Evolutionary conservation across 1,139 yeast genomes (phyloP), one percentile per base, ranked within the genome.

Genomic region (Kurtzmaniella quercitrusa): DNA sequence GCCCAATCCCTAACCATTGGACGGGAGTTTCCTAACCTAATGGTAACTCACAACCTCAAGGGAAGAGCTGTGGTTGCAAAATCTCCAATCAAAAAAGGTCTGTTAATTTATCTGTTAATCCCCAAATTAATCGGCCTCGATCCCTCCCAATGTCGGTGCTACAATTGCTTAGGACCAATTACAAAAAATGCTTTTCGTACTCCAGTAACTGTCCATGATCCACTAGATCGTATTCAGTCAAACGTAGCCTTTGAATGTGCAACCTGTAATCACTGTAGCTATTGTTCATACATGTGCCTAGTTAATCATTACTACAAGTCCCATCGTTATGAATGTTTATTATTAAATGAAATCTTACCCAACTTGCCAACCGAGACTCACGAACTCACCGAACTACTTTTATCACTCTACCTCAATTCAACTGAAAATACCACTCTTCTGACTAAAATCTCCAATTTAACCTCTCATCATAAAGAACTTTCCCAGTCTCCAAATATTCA

Each of bases 271-370:
- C n/a, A 45, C 9, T 44, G 46, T 18, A 40, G 36, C 2, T 54
- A 54, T 41, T 54, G 58, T 31, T 40, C 42, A 21, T 40, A 43
- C 38, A 14, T 16, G 6, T 54, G 58, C 40, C 41, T 40, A 16
- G 18, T 31, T 14, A 25, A 40, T 12, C 47, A 48, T 36, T 52
- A 46, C 46, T 23, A 40, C 10, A 25, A 39, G 2, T 36, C 37
- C 5, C 58, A 54, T 37, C 31, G 31, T 12, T 27, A 27, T 27
- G 31, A 27, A n/a, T 27, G 31, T 27, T 12, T 12, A 4, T 11
- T 27, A 27, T 4, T 27, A 27, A 27, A n/a, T 7, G 10, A 7
- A 6, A 27, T 12, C 14, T n/a, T 27, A 10, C n/a, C 12, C 14
- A n/a, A 4, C 14, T 27, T 27, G 10, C 31, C 31, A 6, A 17